Percentiles rank a stretch among this genome's conserved stretches.
Evolutionary conservation across 768 basidiomycete genomes (phyloP).

Genomic region (Trametes villosa): DNA sequence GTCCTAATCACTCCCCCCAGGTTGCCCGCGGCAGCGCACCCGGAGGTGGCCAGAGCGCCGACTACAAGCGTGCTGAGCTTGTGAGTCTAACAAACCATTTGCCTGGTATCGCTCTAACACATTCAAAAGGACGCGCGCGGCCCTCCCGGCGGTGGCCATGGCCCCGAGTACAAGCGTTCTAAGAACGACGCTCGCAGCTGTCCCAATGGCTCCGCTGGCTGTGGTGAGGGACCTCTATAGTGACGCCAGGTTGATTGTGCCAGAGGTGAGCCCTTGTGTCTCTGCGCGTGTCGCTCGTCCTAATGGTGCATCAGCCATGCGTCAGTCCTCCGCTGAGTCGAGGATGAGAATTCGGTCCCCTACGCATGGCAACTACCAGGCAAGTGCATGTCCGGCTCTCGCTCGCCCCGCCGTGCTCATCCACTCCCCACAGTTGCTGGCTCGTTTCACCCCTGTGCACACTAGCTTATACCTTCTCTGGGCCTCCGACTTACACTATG

Average conservation of each 20-base stretch:
- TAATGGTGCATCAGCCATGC: too few relatives aligned
- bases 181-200: conserved; percentile 14
- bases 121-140: too few relatives aligned
- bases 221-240: conserved; percentile 7
- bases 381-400: background rate
- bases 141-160: background rate
- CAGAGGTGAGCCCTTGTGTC: background rate
- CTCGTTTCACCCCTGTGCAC: background rate
- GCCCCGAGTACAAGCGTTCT: background rate
- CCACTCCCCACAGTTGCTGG: background rate
- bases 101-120: background rate
- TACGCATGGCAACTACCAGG: too few relatives aligned
- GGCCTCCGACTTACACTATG: background rate
- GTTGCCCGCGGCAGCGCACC: background rate
- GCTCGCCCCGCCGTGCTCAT: background rate
- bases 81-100: background rate
- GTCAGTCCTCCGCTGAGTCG: too few relatives aligned
- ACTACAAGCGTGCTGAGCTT: conserved; percentile 1
- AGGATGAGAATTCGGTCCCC: too few relatives aligned
- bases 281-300: background rate
- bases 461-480: conserved; percentile 2
- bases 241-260: background rate
- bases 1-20: background rate
- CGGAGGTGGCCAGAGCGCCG: background rate
- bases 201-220: conserved; percentile 13